These are phyloP conservation scores for Flaveria linearis DNA, from an alignment of 129 eudicot genomes.

Conservation along the genomic window DNA sequence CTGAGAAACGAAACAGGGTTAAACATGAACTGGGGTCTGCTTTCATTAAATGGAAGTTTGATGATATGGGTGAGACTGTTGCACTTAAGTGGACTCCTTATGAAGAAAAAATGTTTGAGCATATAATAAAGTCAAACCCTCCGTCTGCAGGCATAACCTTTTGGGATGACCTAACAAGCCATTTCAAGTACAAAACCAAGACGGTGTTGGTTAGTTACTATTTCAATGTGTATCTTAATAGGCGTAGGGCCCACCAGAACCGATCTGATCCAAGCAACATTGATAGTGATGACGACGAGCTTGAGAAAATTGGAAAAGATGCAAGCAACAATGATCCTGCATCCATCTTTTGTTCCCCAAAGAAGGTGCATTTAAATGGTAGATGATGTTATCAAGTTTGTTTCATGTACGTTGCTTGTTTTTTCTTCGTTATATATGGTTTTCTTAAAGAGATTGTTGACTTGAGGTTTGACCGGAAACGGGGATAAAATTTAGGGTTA, in stretches of 20 bases:
- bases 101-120: constrained; percentile 57
- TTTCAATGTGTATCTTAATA: constrained; percentile 74
- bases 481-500: background rate
- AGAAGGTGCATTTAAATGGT: constrained; percentile 45
- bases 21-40: constrained; percentile 70
- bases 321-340: constrained; percentile 38
- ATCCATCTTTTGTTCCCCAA: constrained; percentile 63
- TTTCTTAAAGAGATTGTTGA: constrained; percentile 22
- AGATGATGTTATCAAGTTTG: constrained; percentile 25
- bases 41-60: constrained; percentile 56
- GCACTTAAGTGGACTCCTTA: constrained; percentile 53
- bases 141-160: constrained; percentile 51
- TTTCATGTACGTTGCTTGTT: constrained; percentile 11
- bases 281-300: constrained; percentile 83
- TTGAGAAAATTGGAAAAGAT: constrained; percentile 42
- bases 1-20: constrained; percentile 46
- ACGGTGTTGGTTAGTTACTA: constrained; percentile 70
- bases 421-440: constrained; percentile 7
- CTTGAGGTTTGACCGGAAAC: constrained; percentile 8
- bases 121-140: constrained; percentile 54
- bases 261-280: constrained; percentile 50
- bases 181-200: constrained; percentile 45
- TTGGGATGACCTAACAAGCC: constrained; percentile 59
- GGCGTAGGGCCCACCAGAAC: constrained; percentile 75
- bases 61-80: constrained; percentile 67